Percentiles rank a stretch among this genome's conserved stretches.
phyloP scores from a whole-genome alignment of 768 basidiomycete genomes.

The Tricholoma terreum region DNA sequence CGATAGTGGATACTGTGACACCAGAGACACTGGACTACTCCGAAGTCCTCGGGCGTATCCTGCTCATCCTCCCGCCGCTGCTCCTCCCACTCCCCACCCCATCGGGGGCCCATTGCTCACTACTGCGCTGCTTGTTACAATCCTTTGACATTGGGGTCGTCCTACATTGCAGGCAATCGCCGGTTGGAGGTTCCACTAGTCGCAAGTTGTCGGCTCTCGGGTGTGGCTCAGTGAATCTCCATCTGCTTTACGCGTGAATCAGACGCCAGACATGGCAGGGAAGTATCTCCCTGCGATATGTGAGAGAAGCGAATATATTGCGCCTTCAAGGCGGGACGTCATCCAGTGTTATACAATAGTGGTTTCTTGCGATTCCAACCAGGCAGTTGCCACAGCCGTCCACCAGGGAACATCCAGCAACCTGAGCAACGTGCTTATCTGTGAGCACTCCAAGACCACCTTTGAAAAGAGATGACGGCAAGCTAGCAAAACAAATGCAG shows the following conservation, averaged over 20 bases:
- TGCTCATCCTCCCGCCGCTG: too few relatives aligned
- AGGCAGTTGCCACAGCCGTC: slow-evolving; percentile 20
- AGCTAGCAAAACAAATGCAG: slow-evolving; percentile 22
- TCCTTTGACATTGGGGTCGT: too few relatives aligned
- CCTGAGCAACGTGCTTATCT: slow-evolving; percentile 22
- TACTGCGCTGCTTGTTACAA: too few relatives aligned
- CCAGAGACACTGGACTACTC: too few relatives aligned
- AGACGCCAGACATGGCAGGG: slow-evolving; percentile 25
- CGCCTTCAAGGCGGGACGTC: slow-evolving; percentile 9
- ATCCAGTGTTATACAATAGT: slow-evolving; percentile 15
- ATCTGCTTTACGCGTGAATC: slow-evolving; percentile 22
- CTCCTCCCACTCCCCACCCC: too few relatives aligned
- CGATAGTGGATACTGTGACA: too few relatives aligned
- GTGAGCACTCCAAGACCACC: slow-evolving; percentile 22
- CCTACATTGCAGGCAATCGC: too few relatives aligned
- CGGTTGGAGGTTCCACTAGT: too few relatives aligned
- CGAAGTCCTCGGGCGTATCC: too few relatives aligned
- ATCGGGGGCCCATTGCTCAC: too few relatives aligned
- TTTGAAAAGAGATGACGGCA: slow-evolving; percentile 30
- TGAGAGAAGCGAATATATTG: slow-evolving; percentile 21
- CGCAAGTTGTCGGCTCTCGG: slow-evolving; percentile 22
- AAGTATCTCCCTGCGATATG: slow-evolving; percentile 24
- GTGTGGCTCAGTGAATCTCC: slow-evolving; percentile 23
- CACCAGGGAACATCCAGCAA: slow-evolving; percentile 28
- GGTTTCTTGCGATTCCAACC: background rate